These are phyloP conservation scores for Seminavis robusta DNA, from an alignment of 108 stramenopile genomes.

Conservation along the genomic window DNA sequence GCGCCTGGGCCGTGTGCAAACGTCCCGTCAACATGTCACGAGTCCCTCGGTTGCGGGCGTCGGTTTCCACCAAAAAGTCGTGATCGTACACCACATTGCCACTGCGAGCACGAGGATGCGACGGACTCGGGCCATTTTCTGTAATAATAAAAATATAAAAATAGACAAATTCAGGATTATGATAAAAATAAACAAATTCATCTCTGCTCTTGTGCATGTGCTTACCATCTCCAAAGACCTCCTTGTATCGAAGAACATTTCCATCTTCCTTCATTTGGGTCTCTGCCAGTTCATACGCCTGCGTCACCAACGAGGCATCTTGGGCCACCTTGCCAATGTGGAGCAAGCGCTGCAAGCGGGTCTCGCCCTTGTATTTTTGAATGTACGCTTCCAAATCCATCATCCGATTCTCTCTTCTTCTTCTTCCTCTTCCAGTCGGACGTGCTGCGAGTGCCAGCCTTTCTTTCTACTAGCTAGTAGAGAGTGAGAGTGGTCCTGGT, in stretches of 20 bases:
- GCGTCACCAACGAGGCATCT: constrained; percentile 9
- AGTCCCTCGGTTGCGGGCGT: constrained; percentile 13
- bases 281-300: constrained; percentile 48
- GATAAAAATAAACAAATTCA: neutral
- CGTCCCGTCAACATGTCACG: constrained; percentile 56
- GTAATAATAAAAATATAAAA: no score
- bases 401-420: no score
- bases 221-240: constrained; percentile 25
- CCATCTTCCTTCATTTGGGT: constrained; percentile 42
- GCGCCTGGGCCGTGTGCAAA: constrained; percentile 58
- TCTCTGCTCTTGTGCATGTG: neutral
- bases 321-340: constrained; percentile 26
- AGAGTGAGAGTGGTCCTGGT: no score
- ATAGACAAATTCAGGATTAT: no score
- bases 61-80: constrained; percentile 18
- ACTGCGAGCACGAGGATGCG: constrained; percentile 1
- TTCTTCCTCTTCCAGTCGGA: no score
- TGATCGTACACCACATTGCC: constrained; percentile 8
- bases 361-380: constrained; percentile 57
- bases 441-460: no score
- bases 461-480: no score
- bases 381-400: constrained; percentile 75
- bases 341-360: constrained; percentile 60
- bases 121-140: neutral
- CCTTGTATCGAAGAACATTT: constrained; percentile 48